Conservation (phyloP, 1,284 basidiomycete species). For the Apiotrichum porosum region DNA sequence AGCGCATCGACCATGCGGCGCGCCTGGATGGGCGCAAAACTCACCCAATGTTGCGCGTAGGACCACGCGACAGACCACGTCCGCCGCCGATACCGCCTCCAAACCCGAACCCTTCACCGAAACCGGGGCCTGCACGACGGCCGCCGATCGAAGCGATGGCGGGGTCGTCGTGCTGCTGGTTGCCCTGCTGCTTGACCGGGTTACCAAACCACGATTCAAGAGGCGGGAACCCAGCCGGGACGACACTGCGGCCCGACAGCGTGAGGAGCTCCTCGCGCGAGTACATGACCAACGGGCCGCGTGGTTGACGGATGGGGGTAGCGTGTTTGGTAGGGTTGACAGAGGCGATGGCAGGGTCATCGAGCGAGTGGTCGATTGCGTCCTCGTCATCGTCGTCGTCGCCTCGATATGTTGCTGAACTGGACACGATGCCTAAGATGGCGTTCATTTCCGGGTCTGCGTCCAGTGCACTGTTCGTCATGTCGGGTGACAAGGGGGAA, state of each 20-base stretch:
- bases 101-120: slow-evolving; percentile 44
- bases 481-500: slow-evolving; percentile 40
- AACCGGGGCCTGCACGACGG: slow-evolving; percentile 23
- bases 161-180: slow-evolving; percentile 28
- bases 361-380: slow-evolving; percentile 4
- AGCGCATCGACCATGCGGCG: background rate
- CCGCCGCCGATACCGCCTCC: slow-evolving; percentile 44
- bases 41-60: slow-evolving; percentile 35
- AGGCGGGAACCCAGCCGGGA: slow-evolving; percentile 5
- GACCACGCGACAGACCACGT: slow-evolving; percentile 14
- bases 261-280: slow-evolving; percentile 12
- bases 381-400: background rate
- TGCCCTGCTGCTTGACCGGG: background rate
- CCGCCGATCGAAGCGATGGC: slow-evolving; percentile 38
- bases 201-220: slow-evolving; percentile 16
- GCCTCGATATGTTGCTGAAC: background rate
- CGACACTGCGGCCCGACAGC: slow-evolving; percentile 2
- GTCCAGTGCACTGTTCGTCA: slow-evolving; percentile 24
- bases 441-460: slow-evolving; percentile 25
- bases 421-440: slow-evolving; percentile 18
- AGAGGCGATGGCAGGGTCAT: slow-evolving; percentile 37
- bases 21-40: slow-evolving; percentile 7
- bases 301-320: background rate
- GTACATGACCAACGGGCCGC: slow-evolving; percentile 12
- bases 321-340: too few relatives aligned